Evolutionary conservation across 2,329 filamentous ascomycete genomes (phyloP).

Genomic region (Eutypella sp.): DNA sequence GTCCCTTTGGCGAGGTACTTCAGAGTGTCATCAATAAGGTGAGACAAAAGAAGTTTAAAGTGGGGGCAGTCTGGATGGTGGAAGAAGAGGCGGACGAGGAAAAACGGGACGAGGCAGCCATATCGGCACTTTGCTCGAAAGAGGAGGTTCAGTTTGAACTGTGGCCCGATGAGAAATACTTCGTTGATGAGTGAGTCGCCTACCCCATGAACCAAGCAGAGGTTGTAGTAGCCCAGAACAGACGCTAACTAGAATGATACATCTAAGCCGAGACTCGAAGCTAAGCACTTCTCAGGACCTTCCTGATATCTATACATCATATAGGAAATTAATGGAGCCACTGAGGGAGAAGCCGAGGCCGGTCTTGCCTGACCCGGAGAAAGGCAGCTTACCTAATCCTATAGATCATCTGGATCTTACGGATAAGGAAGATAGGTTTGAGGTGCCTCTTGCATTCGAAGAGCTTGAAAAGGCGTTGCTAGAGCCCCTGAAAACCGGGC

Average conservation of each 20-base stretch:
- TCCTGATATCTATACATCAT: slow-evolving; percentile 71
- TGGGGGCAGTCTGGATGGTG: slow-evolving; percentile 70
- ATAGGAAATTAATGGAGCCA: slow-evolving; percentile 68
- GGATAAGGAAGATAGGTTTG: slow-evolving; percentile 57
- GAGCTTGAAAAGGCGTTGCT: slow-evolving; percentile 50
- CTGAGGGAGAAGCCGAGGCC: slow-evolving; percentile 59
- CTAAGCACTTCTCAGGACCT: slow-evolving; percentile 54
- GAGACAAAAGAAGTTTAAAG: slow-evolving; percentile 34
- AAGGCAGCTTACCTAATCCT: slow-evolving; percentile 50
- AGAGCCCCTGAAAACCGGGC: slow-evolving; percentile 49
- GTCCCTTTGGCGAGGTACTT: slow-evolving; percentile 55
- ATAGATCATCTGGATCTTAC: slow-evolving; percentile 48
- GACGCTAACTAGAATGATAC: slow-evolving; percentile 12
- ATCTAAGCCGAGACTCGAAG: slow-evolving; percentile 58
- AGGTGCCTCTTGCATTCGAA: slow-evolving; percentile 51
- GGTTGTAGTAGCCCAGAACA: neutral
- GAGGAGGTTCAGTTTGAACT: slow-evolving; percentile 55
- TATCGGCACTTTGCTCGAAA: slow-evolving; percentile 48
- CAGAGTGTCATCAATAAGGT: slow-evolving; percentile 50
- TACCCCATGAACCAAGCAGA: neutral
- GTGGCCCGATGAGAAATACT: slow-evolving; percentile 74
- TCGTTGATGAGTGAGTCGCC: slow-evolving; percentile 66
- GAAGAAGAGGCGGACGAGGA: slow-evolving; percentile 67
- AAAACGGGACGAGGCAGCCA: slow-evolving; percentile 53
- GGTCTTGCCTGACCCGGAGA: slow-evolving; percentile 47